Base-by-base conservation (phyloP, 768 basidiomycete species). In the Lactifluus hygrophoroides region DNA sequence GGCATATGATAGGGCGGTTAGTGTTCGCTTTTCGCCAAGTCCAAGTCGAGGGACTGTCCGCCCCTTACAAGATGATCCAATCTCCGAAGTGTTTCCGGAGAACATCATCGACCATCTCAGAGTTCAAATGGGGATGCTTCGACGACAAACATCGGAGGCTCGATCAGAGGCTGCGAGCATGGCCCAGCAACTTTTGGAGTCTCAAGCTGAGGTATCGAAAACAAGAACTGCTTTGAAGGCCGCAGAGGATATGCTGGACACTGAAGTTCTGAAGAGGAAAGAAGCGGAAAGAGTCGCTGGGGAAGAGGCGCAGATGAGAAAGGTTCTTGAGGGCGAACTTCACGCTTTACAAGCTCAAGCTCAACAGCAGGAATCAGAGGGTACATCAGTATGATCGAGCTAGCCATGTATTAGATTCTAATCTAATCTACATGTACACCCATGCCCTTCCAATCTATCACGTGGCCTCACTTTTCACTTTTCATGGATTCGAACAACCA, bases 131-230 rank as follows among this genome's bases (percentile, higher is more conserved):
- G 77, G 76, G 9, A 77, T 69, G 38, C 73, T 90, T 55, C 80
- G 84, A 47, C 77, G 81, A 54, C 84, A 87, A 67, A 80, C 85
- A 17, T 77, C 84, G 21, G 84, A 88, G 61, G 84, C 86, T 6
- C 77, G 84, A 56, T 81, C 81, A 5, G 76, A 82, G 28, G 85
- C 85, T 2, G 70, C 83, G 53, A 76, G 80, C 57, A 75, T 90
- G 60, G 79, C 86, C 17, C 85, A 86, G 66, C 83, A 88, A 66
- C 75, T 90, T n/a, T 74, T 79, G 9, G 79, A 82, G 59, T 82
- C 80, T 9, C 81, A 86, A 61, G 73, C 80, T 37, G 86, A 88
- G 62, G 75, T 77, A 1, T 76, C 81, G 49, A 74, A 81, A 54
- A 74, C 79, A 30, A 78, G 79, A 64, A 75, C 82, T 38, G 75